Evolutionary conservation across 495 filamentous ascomycete species (phyloP), one percentile per base, ranked within the genome.

Genomic region (Penicillium chermesinum): DNA sequence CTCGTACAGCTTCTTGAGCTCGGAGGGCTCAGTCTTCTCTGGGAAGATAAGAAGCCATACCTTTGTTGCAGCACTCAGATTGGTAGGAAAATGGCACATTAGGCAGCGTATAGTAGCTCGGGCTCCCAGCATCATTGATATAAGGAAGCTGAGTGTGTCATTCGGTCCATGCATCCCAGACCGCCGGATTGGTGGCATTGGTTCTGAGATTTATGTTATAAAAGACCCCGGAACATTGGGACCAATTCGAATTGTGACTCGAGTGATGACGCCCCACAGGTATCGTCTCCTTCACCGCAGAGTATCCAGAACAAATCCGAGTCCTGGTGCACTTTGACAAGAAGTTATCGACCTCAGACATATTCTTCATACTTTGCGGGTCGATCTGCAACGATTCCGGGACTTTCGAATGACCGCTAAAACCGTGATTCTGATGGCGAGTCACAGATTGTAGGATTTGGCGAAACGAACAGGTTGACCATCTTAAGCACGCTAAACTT

Each of bases 361-460:
- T 67, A 18, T 54, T 20, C 48, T 77, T 77, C 14, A 83, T 53
- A 7, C 66, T 63, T 39, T 79, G 73, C 0, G 77, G 81, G 70
- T 74, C 79, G 41, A 85, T 64, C 17, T 63, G 61, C 7, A 84
- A 57, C 2, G 72, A 69, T 2, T 76, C 71, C n/a, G 62, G 63
- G 0, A 78, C 78, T 2, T 68, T 71, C n/a, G 74, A 72, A 53
- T 78, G 80, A 16, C 74, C 78, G 12, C 65, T 52, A 53, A 78
- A 82, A 72, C 73, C 63, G 78, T 82, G 52, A 82, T 83, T 21
- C 76, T 81, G 36, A 85, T 71, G 19, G 77, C 66, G 6, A 64
- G 50, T 7, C 70, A 67, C n/a, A 75, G 60, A 63, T 77, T 73
- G 34, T 62, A 45, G 7, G 30, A 7, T 1, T 27, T 46, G 2